Evolutionary conservation across 768 basidiomycete genomes (phyloP).

Genomic region (Boletus reticuloceps): DNA sequence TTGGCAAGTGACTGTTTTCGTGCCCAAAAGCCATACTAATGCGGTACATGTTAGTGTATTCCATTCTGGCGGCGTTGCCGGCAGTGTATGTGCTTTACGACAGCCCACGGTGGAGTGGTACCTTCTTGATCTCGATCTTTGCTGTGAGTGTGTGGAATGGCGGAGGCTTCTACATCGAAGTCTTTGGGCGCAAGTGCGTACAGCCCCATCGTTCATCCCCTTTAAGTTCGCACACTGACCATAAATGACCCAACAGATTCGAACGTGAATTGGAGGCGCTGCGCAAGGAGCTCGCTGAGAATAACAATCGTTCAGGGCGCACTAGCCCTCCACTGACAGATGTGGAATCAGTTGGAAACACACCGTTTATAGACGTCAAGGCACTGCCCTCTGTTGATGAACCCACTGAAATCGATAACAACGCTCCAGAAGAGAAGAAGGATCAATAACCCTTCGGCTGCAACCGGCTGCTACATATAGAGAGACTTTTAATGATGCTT

Average conservation of each 20-base stretch:
- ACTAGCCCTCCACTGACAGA: slow-evolving; percentile 54
- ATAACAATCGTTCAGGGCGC: slow-evolving; percentile 49
- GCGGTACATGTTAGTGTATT: slow-evolving; percentile 56
- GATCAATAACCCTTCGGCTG: slow-evolving; percentile 21
- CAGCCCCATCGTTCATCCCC: slow-evolving; percentile 1
- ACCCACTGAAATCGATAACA: slow-evolving; percentile 12
- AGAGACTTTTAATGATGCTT: slow-evolving; percentile 17
- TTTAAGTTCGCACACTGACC: slow-evolving; percentile 1
- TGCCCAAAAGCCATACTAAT: slow-evolving; percentile 4
- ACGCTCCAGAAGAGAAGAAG: slow-evolving; percentile 24
- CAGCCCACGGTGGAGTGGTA: slow-evolving; percentile 71
- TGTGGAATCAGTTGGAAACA: slow-evolving; percentile 36
- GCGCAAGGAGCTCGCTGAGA: slow-evolving; percentile 85
- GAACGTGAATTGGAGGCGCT: slow-evolving; percentile 89
- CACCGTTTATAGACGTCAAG: slow-evolving; percentile 29
- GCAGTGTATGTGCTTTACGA: slow-evolving; percentile 83
- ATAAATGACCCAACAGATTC: slow-evolving; percentile 51
- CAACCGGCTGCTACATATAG: not conserved
- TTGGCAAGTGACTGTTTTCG: slow-evolving; percentile 45
- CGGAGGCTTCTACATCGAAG: slow-evolving; percentile 93
- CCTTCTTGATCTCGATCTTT: slow-evolving; percentile 79
- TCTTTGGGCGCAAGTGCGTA: slow-evolving; percentile 92
- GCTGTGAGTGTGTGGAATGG: slow-evolving; percentile 94
- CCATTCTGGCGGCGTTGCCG: slow-evolving; percentile 81
- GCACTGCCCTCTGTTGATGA: slow-evolving; percentile 21